These are phyloP conservation scores for Artemisia tridentata DNA, from an alignment of 129 eudicot species.

Conservation along the genomic window DNA sequence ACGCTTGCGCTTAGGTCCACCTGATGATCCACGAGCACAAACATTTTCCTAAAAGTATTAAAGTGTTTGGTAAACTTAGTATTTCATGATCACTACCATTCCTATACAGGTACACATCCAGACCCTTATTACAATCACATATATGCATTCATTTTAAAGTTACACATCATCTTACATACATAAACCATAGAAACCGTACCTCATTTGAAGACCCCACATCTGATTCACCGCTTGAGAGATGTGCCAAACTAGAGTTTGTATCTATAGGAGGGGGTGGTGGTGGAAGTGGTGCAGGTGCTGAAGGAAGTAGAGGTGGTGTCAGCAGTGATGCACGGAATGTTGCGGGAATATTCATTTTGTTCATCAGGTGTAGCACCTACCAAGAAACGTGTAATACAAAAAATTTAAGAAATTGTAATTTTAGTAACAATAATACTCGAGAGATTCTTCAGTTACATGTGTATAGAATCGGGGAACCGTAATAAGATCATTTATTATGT, in stretches of 20 bases:
- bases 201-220: constrained; percentile 98
- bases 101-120: too few species aligned
- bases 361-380: constrained; percentile 97
- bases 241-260: constrained; percentile 37
- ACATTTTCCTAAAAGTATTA: constrained; percentile 40
- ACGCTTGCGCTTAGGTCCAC: constrained; percentile 49
- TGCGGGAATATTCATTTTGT: constrained; percentile 99
- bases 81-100: not conserved
- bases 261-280: constrained; percentile 59
- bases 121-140: not conserved
- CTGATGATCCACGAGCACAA: constrained; percentile 29
- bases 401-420: not conserved
- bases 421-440: not conserved
- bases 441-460: constrained; percentile 45
- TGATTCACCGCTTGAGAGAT: constrained; percentile 75
- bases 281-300: constrained; percentile 58
- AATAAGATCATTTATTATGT: constrained; percentile 91
- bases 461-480: constrained; percentile 99
- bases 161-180: too few species aligned
- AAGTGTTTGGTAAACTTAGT: constrained; percentile 1
- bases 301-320: constrained; percentile 90
- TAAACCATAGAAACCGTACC: constrained; percentile 31
- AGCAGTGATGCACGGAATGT: constrained; percentile 92
- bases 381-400: not conserved
- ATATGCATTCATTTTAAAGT: not conserved